Evolutionary conservation across 495 filamentous ascomycete species (phyloP).

Genomic region (Trichocladium uniseriatum): DNA sequence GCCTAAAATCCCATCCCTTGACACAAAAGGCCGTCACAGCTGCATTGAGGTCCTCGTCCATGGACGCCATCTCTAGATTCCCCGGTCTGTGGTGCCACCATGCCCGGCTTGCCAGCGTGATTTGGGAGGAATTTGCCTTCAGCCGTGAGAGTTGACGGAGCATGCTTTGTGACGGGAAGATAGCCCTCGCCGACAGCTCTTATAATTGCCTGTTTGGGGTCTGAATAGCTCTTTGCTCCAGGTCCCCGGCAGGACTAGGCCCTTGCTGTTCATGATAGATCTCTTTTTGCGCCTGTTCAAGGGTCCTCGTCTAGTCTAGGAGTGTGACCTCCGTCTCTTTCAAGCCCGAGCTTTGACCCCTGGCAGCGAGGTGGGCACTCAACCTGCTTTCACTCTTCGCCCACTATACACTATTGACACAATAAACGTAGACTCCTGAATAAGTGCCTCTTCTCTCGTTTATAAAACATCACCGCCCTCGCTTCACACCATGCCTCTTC

Average conservation of each 20-base stretch:
- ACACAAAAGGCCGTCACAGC: too few species aligned
- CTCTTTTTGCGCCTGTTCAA: constrained; percentile 1
- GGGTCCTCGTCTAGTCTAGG: neutral
- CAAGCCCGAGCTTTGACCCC: neutral
- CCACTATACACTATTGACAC: constrained; percentile 1
- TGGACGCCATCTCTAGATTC: too few species aligned
- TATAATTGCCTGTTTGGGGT: constrained; percentile 12
- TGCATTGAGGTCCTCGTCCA: too few species aligned
- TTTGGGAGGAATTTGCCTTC: neutral
- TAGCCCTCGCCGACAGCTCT: neutral
- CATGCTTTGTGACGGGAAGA: constrained; percentile 2
- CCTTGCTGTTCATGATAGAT: neutral
- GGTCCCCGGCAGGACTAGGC: neutral
- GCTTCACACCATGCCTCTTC: neutral
- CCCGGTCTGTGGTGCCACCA: too few species aligned
- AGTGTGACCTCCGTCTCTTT: constrained; percentile 1
- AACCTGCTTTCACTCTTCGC: neutral
- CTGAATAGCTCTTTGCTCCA: constrained; percentile 17
- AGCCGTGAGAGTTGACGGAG: neutral
- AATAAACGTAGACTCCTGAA: constrained; percentile 16
- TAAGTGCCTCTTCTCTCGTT: constrained; percentile 4
- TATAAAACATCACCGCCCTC: constrained; percentile 10
- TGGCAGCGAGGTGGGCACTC: neutral
- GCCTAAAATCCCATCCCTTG: too few species aligned
- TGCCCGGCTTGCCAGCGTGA: neutral